Percentiles rank a stretch among this genome's conserved stretches.
phyloP scores from a whole-genome alignment of 2,329 filamentous ascomycete genomes.

The Xylaria arbuscula region DNA sequence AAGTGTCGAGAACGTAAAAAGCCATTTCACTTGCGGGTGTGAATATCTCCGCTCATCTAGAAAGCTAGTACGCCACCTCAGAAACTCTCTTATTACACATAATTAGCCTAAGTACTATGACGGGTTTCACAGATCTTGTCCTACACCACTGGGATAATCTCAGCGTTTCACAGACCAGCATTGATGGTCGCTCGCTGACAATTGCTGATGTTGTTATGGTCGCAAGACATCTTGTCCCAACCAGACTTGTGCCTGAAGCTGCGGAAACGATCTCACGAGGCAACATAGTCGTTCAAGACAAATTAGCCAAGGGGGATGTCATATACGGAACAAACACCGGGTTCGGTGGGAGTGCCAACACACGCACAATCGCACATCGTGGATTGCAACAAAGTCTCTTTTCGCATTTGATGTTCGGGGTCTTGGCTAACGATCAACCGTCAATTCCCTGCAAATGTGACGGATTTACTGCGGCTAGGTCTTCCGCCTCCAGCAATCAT shows the following conservation, averaged over 20 bases:
- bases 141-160: neutral
- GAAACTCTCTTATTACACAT: too few species aligned
- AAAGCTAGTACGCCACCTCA: too few species aligned
- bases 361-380: too few species aligned
- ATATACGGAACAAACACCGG: neutral
- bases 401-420: neutral
- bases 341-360: neutral
- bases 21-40: too few species aligned
- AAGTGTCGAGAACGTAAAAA: too few species aligned
- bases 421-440: too few species aligned
- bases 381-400: neutral
- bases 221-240: neutral
- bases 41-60: too few species aligned
- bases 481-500: too few species aligned
- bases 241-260: neutral
- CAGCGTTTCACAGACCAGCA: neutral
- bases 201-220: neutral
- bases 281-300: neutral
- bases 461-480: too few species aligned
- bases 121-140: neutral
- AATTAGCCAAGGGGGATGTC: neutral
- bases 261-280: neutral
- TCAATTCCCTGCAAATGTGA: too few species aligned
- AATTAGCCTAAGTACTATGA: too few species aligned
- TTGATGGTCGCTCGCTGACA: neutral